A percentile compares a stretch with the other conserved stretches of the same genome.
Conservation (phyloP, 176 grass and related monocot genomes). For the Carex myosuroides region DNA sequence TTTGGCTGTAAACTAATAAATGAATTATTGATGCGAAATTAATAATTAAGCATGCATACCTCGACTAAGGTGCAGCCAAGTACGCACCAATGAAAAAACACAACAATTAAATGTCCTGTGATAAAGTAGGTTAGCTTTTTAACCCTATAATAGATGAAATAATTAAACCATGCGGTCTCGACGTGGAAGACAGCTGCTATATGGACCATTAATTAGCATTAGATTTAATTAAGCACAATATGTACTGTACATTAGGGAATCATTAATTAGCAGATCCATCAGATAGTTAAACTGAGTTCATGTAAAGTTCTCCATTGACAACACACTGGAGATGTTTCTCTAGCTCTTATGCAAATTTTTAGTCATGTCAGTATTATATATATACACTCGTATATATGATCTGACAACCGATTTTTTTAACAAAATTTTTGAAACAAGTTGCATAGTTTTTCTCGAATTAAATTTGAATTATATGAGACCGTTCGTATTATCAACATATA, state of each 20-base stretch:
- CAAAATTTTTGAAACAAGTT: too few relatives aligned
- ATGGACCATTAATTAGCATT: neutral
- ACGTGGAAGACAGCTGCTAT: slow-evolving; percentile 15
- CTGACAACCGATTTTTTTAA: too few relatives aligned
- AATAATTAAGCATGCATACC: neutral
- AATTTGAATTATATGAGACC: too few relatives aligned
- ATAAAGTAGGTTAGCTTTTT: slow-evolving; percentile 8
- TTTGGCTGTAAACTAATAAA: neutral
- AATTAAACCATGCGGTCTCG: slow-evolving; percentile 1
- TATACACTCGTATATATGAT: too few relatives aligned
- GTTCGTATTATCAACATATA: too few relatives aligned
- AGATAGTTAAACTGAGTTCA: neutral
- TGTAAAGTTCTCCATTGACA: neutral
- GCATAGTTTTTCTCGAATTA: too few relatives aligned
- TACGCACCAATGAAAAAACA: slow-evolving; percentile 14
- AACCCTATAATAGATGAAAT: neutral
- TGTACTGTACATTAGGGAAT: neutral
- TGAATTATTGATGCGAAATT: neutral
- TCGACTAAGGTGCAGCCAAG: slow-evolving; percentile 5
- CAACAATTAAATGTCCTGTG: neutral
- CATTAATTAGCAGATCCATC: neutral
- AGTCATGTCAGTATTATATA: neutral
- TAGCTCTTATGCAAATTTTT: neutral
- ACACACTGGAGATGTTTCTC: neutral
- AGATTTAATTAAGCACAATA: neutral